Base-by-base conservation (phyloP, 495 filamentous ascomycete species). In the Apodospora peruviana region DNA sequence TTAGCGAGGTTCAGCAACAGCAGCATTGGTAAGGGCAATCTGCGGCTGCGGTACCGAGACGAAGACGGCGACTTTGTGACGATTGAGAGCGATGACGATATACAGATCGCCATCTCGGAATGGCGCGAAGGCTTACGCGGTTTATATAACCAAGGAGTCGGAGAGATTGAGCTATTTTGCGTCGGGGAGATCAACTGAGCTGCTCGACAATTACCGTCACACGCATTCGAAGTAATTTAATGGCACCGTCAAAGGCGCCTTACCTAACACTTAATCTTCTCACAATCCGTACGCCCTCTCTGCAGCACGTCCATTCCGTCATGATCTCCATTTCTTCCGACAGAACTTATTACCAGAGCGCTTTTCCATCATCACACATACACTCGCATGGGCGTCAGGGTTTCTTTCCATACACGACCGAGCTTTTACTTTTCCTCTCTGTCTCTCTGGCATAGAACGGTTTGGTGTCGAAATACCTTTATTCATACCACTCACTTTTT, bases 51-150 rank as follows among this genome's bases (percentile, higher is more conserved):
- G 48, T 98, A 97, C 66, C 78, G 83, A 40, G 94, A 98, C 60
- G 91, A 95, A 49, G 89, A 96, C 53, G 87, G 86, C 10, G 94
- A 97, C 60, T 90, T 83, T 58, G 87, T 98, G 38, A 91, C 82
- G 16, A 97, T 98, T 53, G 83, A 91, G 59, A 88, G 85, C 46
- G 91, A 98, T 55, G 93, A 98, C 55, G 93, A 95, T 48, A 91
- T 98, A 19, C 86, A 90, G 55, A 85, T 88, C 39, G 93, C 93
- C 16, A 96, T 97, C 59, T 82, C 90, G 67, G 90, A 91, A 53
- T 96, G 89, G 86, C 82, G 86, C 45, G 88, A 93, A 52, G 79
- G 84, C 51, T 78, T 86, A 53, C 79, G 80, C 17, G 76, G 77
- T 62, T 78, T 81, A 49, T 74, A 76, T 46, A 68, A 74, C 48